These are phyloP conservation scores for Dalechampia spathulata DNA, from an alignment of 441 rosid genomes.

Conservation along the genomic window DNA sequence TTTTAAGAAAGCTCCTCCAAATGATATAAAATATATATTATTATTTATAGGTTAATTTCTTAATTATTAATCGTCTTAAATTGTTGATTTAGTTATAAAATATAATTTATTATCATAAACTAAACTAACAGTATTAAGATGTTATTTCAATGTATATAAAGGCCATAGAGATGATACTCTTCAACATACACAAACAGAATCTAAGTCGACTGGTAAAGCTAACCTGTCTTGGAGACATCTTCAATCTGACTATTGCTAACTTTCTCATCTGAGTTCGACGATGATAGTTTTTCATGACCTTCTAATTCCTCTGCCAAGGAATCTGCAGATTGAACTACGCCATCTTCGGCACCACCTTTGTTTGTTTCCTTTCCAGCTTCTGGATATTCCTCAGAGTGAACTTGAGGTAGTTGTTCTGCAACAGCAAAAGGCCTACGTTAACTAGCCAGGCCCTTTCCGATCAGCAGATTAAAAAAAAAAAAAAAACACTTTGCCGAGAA, in stretches of 20 bases:
- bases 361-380: conserved; percentile 10
- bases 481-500: background rate
- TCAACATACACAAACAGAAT: background rate
- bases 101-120: no score
- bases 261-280: conserved; percentile 9
- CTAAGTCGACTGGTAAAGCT: conserved; percentile 2
- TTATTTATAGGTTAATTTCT: no score
- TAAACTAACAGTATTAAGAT: no score
- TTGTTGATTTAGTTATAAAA: no score
- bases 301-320: conserved; percentile 7
- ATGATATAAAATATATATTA: no score
- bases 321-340: conserved; percentile 4
- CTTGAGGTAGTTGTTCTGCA: conserved; percentile 23
- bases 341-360: conserved; percentile 8
- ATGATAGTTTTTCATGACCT: conserved; percentile 10
- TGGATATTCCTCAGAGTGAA: conserved; percentile 15
- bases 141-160: no score
- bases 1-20: no score
- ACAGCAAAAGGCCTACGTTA: conserved; percentile 3
- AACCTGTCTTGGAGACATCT: conserved; percentile 25
- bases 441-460: background rate
- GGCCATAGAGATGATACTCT: no score
- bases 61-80: no score
- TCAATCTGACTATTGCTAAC: conserved; percentile 9
- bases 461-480: background rate